Conservation (phyloP, 257 asterid species). For the Primulina huaijiensis region DNA sequence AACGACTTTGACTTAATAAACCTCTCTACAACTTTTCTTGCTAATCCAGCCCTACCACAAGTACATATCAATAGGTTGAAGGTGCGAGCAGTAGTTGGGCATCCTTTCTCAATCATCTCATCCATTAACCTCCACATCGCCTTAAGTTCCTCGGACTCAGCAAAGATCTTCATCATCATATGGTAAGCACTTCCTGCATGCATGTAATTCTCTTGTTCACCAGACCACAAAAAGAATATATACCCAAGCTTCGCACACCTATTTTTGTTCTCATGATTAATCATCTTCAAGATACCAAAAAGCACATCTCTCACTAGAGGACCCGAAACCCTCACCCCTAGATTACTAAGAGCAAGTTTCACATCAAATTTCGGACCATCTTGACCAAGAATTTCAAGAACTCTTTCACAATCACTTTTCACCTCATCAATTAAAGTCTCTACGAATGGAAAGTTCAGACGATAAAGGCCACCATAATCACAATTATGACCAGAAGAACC, state of each 20-base stretch:
- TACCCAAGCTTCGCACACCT: slow-evolving; percentile 86
- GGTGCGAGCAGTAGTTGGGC: slow-evolving; percentile 83
- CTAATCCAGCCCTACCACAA: slow-evolving; percentile 88
- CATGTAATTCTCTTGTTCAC: slow-evolving; percentile 66
- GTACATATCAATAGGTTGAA: slow-evolving; percentile 82
- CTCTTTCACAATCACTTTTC: slow-evolving; percentile 48
- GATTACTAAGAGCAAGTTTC: slow-evolving; percentile 46
- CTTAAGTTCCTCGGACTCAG: slow-evolving; percentile 74
- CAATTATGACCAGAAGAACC: slow-evolving; percentile 23
- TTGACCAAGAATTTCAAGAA: slow-evolving; percentile 73
- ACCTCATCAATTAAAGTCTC: slow-evolving; percentile 42
- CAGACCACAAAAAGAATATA: slow-evolving; percentile 87
- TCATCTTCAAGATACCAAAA: slow-evolving; percentile 53
- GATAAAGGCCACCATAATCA: slow-evolving; percentile 22
- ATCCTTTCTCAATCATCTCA: slow-evolving; percentile 81
- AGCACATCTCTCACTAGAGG: slow-evolving; percentile 91
- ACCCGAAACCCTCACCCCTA: slow-evolving; percentile 63
- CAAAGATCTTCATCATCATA: slow-evolving; percentile 72
- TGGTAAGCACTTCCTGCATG: slow-evolving; percentile 70
- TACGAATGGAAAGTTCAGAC: slow-evolving; percentile 37
- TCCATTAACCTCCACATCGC: slow-evolving; percentile 91
- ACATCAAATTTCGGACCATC: slow-evolving; percentile 78
- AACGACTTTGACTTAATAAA: slow-evolving; percentile 80
- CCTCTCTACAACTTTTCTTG: slow-evolving; percentile 80
- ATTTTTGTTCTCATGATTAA: slow-evolving; percentile 49